A percentile compares a stretch with the other conserved stretches of the same genome.
Evolutionary conservation across 73 alveolate species (phyloP).

Genomic region (Paramecium primaurelia): DNA sequence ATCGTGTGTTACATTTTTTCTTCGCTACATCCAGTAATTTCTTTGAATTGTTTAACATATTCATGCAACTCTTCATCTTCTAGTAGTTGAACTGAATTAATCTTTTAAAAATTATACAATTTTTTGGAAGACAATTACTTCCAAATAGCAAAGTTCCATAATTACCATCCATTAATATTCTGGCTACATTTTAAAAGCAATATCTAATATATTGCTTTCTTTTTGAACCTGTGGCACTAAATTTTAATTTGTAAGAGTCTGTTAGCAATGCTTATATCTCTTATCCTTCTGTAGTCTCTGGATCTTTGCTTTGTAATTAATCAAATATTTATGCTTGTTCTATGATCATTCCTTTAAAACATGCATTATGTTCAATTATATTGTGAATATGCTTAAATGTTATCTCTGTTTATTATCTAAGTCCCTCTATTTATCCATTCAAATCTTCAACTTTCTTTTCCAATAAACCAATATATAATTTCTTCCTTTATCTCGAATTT

Average conservation of each 20-base stretch:
- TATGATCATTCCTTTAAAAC: slow-evolving; percentile 31
- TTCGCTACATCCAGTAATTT: slow-evolving; percentile 37
- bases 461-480: slow-evolving; percentile 54
- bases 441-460: slow-evolving; percentile 65
- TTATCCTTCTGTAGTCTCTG: neutral
- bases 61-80: slow-evolving; percentile 59
- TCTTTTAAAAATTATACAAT: neutral
- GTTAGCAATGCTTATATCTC: neutral
- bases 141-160: slow-evolving; percentile 46
- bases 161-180: slow-evolving; percentile 31
- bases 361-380: neutral
- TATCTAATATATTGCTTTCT: neutral
- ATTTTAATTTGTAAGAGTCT: slow-evolving; percentile 27
- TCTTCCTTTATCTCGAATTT: slow-evolving; percentile 64
- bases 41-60: slow-evolving; percentile 45
- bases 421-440: slow-evolving; percentile 24
- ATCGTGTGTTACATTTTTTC: neutral
- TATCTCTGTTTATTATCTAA: neutral
- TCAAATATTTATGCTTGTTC: slow-evolving; percentile 45
- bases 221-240: slow-evolving; percentile 42
- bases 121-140: neutral
- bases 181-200: slow-evolving; percentile 38
- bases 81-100: neutral
- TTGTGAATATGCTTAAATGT: neutral
- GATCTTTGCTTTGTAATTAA: slow-evolving; percentile 6